Percentiles rank a stretch among this genome's conserved stretches.
Evolutionary conservation across 1,284 basidiomycete species (phyloP).

Genomic region (Pterulicium gracile): DNA sequence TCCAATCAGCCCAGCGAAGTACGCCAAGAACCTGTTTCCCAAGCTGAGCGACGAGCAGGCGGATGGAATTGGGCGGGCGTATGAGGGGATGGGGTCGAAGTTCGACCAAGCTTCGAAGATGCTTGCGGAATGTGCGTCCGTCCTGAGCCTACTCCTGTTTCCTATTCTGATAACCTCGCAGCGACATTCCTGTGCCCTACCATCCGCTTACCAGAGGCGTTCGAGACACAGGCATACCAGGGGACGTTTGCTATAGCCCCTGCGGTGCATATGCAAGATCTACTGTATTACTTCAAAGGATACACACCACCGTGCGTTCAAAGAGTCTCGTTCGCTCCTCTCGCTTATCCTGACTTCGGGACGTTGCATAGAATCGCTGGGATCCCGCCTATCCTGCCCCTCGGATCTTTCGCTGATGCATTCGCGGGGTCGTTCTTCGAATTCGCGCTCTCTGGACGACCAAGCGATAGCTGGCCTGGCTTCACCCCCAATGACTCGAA

Average conservation of each 20-base stretch:
- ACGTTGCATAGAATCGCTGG: constrained; percentile 3
- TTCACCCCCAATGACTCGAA: constrained; percentile 14
- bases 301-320: neutral
- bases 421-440: constrained; percentile 29
- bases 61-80: constrained; percentile 16
- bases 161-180: constrained; percentile 8
- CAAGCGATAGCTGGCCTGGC: constrained; percentile 20
- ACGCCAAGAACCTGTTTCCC: constrained; percentile 27
- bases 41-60: constrained; percentile 17
- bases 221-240: constrained; percentile 13
- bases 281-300: constrained; percentile 20
- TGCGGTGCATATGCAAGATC: constrained; percentile 21
- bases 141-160: neutral
- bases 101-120: constrained; percentile 24
- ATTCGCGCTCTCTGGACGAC: constrained; percentile 23
- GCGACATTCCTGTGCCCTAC: constrained; percentile 27
- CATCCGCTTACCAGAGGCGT: constrained; percentile 21
- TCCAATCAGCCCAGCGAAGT: constrained; percentile 19
- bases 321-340: neutral
- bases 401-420: constrained; percentile 24
- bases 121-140: constrained; percentile 30
- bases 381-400: constrained; percentile 19
- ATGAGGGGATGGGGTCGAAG: constrained; percentile 19
- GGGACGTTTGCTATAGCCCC: constrained; percentile 27
- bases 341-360: neutral